Conservation (phyloP, 306 rosid genomes). For the Cucurbita moschata region DNA sequence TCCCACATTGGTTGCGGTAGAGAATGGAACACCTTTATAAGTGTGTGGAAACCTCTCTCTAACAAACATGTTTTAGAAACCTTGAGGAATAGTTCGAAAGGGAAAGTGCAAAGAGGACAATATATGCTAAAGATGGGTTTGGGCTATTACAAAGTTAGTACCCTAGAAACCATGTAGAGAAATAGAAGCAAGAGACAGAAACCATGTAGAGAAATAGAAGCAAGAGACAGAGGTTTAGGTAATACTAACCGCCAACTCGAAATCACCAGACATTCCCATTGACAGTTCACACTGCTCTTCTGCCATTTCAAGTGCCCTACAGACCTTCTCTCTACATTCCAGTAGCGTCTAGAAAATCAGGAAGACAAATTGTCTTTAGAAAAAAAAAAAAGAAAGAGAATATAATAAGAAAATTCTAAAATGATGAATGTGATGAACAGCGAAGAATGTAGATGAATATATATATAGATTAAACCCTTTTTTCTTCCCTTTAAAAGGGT, state of each 20-base stretch:
- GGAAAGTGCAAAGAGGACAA: no score
- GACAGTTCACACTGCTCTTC: conserved; percentile 32
- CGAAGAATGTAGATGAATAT: not conserved
- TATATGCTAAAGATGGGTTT: no score
- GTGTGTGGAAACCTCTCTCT: no score
- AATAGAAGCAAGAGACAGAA: not conserved
- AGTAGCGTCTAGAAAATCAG: conserved; percentile 13
- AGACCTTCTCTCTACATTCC: conserved; percentile 28
- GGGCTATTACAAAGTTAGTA: not conserved
- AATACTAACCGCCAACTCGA: conserved; percentile 31
- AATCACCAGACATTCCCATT: conserved; percentile 48
- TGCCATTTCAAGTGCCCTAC: conserved; percentile 29
- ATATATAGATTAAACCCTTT: not conserved
- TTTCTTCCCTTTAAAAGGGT: not conserved
- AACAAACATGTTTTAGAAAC: no score
- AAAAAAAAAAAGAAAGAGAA: not conserved
- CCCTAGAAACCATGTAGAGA: not conserved
- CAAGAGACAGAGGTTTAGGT: not conserved
- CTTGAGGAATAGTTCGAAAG: no score
- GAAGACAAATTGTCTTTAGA: not conserved
- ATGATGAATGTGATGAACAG: not conserved
- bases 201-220: not conserved
- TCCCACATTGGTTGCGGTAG: no score
- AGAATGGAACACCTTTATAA: no score
- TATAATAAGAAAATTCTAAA: not conserved